Evolutionary conservation across 2,329 filamentous ascomycete species (phyloP).

Genomic region (Aspergillus texensis): DNA sequence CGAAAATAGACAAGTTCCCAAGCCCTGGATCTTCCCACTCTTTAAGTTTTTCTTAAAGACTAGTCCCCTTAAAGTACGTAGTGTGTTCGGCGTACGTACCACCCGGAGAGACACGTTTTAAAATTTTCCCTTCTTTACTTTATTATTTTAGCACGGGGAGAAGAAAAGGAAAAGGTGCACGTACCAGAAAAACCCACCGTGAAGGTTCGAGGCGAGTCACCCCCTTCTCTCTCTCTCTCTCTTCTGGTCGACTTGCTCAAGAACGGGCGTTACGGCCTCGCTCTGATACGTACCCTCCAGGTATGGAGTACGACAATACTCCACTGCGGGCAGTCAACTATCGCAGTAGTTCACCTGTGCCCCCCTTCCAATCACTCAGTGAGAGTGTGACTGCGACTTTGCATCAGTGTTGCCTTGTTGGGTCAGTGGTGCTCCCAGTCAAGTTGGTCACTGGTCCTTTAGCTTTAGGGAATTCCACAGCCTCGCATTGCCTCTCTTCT

Average conservation of each 20-base stretch:
- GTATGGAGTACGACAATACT: not conserved
- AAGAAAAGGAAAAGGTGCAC: not conserved
- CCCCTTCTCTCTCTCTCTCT: not conserved
- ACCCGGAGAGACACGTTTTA: slow-evolving; percentile 8
- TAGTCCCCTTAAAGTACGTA: not conserved
- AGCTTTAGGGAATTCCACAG: slow-evolving; percentile 3
- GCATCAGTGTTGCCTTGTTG: slow-evolving; percentile 13
- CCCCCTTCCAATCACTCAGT: not conserved
- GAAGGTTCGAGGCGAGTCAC: not conserved
- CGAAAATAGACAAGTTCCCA: slow-evolving; percentile 8
- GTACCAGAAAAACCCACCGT: not conserved
- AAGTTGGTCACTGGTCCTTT: slow-evolving; percentile 3
- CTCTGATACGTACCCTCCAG: not conserved
- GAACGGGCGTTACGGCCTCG: not conserved
- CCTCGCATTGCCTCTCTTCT: slow-evolving; percentile 1
- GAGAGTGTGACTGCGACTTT: slow-evolving; percentile 15
- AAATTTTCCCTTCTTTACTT: not conserved
- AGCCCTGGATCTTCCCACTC: not conserved
- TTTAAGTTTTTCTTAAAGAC: not conserved
- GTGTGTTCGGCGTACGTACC: slow-evolving; percentile 5
- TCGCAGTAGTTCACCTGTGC: not conserved
- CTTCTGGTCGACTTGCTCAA: not conserved
- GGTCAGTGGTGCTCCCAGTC: not conserved
- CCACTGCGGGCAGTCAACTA: not conserved
- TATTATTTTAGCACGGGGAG: slow-evolving; percentile 2